Base-by-base conservation (phyloP, 495 filamentous ascomycete species). In the Xylaria nigripes region DNA sequence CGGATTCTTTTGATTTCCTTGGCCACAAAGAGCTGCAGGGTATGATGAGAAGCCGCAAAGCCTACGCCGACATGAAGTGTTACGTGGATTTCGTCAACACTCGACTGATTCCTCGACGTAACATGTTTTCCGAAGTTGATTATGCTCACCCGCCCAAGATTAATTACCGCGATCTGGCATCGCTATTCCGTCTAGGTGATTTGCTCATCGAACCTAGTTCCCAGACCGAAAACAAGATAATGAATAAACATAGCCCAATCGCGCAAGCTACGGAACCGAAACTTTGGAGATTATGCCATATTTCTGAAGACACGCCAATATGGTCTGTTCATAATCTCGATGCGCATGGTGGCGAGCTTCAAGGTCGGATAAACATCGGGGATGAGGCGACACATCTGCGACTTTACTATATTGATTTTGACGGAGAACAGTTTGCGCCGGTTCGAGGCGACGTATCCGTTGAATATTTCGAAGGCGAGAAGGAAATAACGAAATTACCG, bases 361-460 rank as follows among this genome's bases (percentile, higher is more conserved):
- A 48, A 15, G 40, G 51, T 32, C 44, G 6, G 41, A 21, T 54
- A 2, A 24, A 24, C 6, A 24, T 23, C 15, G 51, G 44, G 9
- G 44, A 48, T 18, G 51, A 54, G 4, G 51, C 46, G 64, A 72
- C 56, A 48, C 61, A 51, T 63, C 56, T 10, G 40, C 61, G 9
- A 7, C 34, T 54, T 6, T 54, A 54, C 24, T 54, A 54, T 10
- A 27, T 54, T 15, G 51, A 54, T 24, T 54, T 54, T 43, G 51
- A 54, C 25, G 51, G 51, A 4, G 42, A 41, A n/a, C 44, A 34
- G 15, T 54, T 54, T 15, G 25, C 51, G 21, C 44, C 51, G 1
- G 51, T 54, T 4, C 41, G 44, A 15, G 51, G 84, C 10, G 84
- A 82, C 13, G 61, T 53, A 4, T 64, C 74, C 1, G 82, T 87